Base-by-base conservation (phyloP, 2,329 filamentous ascomycete species). In the Talaromyces funiculosus region DNA sequence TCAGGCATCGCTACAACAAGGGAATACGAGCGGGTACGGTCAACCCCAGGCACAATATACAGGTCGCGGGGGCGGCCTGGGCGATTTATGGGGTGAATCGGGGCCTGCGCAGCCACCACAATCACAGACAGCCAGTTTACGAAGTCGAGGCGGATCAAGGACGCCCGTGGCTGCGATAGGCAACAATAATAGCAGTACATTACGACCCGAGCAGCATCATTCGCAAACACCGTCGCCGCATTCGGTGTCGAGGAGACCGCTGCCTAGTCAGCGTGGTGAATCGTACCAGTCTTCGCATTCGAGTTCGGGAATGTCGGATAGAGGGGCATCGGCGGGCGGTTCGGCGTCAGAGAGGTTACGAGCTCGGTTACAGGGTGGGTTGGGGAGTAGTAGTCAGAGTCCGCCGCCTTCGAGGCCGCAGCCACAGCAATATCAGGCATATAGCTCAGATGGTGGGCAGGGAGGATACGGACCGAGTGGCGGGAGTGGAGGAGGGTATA, bases 341-440 rank as follows among this genome's bases (percentile, higher is more conserved):
- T 85, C 86, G 20, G 91, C 91, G 55, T 90, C 95, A 76, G 90
- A 96, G 67, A 82, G 90, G 66, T 78, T 97, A 67, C 90, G 91
- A 71, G 90, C 92, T 68, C 80, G 90, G 63, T 77, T 96, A 49
- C 91, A 91, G 81, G 86, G 85, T n/a, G 82, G 84, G n/a, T 69
- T 71, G 5, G 64, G 71, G 49, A 72, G 72, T 10, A 70, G 71
- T 20, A 74, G 71, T 60, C 70, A 73, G 9, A 69, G 67, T 62
- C 54, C 69, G 47, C 51, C 59, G 12, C 59, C 59, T 47, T 47
- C 51, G 10, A 43, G 59, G 16, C 38, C 45, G 10, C 57, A 62
- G 20, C 43, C 43, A n/a, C n/a, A 42, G 35, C 57, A 56, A 42
- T 54, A 59, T 61, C 57, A 43, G 16, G 16, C 61, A 18, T 57